Percentiles rank a stretch among this genome's conserved stretches.
Conservation (phyloP, 2,329 filamentous ascomycete genomes). For the Bisporella sp. region DNA sequence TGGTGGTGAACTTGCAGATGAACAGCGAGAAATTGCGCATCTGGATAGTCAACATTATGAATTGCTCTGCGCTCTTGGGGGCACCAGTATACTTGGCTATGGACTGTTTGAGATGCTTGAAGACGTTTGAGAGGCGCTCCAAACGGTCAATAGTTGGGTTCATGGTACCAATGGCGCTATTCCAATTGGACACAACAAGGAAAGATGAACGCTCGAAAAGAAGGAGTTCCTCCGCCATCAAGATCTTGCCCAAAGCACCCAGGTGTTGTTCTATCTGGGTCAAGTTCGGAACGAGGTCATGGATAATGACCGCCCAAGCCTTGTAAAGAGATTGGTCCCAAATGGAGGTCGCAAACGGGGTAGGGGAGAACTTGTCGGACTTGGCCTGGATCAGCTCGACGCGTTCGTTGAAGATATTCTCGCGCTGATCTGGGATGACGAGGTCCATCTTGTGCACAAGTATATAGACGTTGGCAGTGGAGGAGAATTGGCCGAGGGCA, state of each 20-base stretch:
- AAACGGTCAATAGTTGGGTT: conserved; percentile 93
- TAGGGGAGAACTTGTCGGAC: conserved; percentile 67
- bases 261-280: conserved; percentile 82
- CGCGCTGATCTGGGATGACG: conserved; percentile 71
- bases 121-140: conserved; percentile 92
- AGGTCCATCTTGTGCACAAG: conserved; percentile 99
- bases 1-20: conserved; percentile 91
- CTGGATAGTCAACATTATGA: conserved; percentile 75
- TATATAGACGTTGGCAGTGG: conserved; percentile 78
- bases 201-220: conserved; percentile 95
- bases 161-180: conserved; percentile 61
- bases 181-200: conserved; percentile 90
- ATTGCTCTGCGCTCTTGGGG: conserved; percentile 75
- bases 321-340: conserved; percentile 99
- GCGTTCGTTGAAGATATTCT: conserved; percentile 78
- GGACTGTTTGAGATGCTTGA: conserved; percentile 96
- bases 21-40: conserved; percentile 83
- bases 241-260: conserved; percentile 71
- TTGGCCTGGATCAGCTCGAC: conserved; percentile 70
- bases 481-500: conserved; percentile 79
- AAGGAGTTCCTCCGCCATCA: conserved; percentile 88
- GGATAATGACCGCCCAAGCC: conserved; percentile 96
- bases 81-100: conserved; percentile 70
- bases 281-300: conserved; percentile 94
- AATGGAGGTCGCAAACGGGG: conserved; percentile 91